These are phyloP conservation scores for Curvularia hawaiiensis DNA, from an alignment of 2,329 filamentous ascomycete genomes.

Conservation along the genomic window DNA sequence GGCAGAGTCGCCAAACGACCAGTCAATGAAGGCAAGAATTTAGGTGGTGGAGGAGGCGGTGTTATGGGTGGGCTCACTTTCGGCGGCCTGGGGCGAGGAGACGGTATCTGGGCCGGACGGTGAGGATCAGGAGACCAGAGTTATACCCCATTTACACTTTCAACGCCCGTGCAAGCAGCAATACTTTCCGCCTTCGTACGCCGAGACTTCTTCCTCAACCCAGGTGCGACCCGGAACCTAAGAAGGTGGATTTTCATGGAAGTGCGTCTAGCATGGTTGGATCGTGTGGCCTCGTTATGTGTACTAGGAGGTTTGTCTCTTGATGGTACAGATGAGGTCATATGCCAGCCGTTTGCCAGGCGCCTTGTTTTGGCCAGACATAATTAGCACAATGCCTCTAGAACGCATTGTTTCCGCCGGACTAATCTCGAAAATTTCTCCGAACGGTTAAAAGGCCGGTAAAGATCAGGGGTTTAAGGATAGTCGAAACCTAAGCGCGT, in stretches of 20 bases:
- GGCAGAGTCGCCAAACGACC: conserved; percentile 79
- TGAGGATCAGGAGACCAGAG: conserved; percentile 19
- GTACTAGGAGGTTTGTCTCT: background rate
- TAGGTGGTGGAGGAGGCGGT: conserved; percentile 25
- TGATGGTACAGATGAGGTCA: too few relatives aligned
- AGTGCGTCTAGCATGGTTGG: background rate
- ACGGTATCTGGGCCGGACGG: conserved; percentile 40
- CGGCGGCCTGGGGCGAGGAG: conserved; percentile 38
- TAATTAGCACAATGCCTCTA: background rate
- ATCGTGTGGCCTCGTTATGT: background rate
- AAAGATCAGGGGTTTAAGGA: conserved; percentile 13
- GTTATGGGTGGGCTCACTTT: conserved; percentile 29
- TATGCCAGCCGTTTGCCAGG: background rate
- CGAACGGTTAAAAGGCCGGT: conserved; percentile 12
- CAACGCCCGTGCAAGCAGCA: background rate
- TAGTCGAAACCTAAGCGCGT: conserved; percentile 9
- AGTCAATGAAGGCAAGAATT: conserved; percentile 67
- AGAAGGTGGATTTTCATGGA: background rate
- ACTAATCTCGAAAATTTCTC: conserved; percentile 1
- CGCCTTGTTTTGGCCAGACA: background rate
- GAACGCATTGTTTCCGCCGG: background rate
- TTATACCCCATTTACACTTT: background rate
- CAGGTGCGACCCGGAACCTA: background rate
- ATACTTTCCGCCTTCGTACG: background rate
- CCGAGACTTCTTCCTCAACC: background rate